phyloP scores from a whole-genome alignment of 352 stramenopile genomes.

The Pythium oligandrum region DNA sequence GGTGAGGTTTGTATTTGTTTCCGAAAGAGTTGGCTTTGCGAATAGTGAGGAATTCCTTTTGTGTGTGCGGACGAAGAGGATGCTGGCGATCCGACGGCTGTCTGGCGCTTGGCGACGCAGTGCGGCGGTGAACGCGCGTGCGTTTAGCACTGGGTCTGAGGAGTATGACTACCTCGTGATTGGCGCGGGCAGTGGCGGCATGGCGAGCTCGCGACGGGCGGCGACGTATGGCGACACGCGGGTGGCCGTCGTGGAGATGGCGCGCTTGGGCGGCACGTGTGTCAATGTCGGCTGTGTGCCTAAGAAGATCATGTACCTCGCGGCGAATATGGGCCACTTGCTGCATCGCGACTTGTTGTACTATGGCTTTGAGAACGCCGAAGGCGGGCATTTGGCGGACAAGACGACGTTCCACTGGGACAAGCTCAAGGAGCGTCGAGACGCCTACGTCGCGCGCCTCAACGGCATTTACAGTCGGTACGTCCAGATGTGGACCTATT shows the following conservation, averaged over 20 bases:
- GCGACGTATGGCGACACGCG: constrained; percentile 84
- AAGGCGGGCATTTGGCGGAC: constrained; percentile 30
- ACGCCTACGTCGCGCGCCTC: constrained; percentile 93
- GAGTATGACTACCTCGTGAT: constrained; percentile 90
- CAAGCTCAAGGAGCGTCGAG: constrained; percentile 89
- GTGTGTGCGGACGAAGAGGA: no score
- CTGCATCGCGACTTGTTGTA: constrained; percentile 44
- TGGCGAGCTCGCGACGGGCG: constrained; percentile 90
- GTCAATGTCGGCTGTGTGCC: constrained; percentile 99
- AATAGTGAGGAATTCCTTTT: no score
- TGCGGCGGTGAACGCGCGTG: no score
- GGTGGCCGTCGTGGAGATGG: constrained; percentile 94
- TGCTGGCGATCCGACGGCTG: no score
- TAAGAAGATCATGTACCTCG: constrained; percentile 98
- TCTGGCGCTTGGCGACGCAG: no score
- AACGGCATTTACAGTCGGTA: constrained; percentile 95
- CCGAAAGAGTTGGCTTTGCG: no score
- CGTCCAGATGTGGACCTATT: background rate
- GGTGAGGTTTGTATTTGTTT: no score
- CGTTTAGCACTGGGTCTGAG: background rate
- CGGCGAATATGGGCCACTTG: constrained; percentile 55
- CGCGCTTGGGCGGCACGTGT: constrained; percentile 93
- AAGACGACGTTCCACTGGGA: constrained; percentile 84
- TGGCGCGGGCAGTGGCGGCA: constrained; percentile 88
- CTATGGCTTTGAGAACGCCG: constrained; percentile 53